Evolutionary conservation across 2,329 filamentous ascomycete species (phyloP), one percentile per base, ranked within the genome.

Genomic region (Arthrobotrys entomopaga): DNA sequence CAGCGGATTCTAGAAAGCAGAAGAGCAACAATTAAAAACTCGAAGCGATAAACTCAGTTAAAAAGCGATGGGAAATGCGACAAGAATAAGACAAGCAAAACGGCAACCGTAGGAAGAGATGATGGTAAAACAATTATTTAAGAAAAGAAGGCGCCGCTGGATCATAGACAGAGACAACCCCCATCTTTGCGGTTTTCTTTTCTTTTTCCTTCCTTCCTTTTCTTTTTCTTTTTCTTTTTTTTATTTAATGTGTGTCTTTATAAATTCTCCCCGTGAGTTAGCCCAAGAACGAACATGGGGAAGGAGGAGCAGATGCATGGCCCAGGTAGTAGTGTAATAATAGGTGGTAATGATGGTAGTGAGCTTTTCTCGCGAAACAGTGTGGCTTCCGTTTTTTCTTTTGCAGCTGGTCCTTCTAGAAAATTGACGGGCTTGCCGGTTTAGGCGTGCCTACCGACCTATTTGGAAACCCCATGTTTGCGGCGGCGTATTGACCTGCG

Each of bases 401-500:
- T 59, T 61, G 20, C 56, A 49, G 24, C 61, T 56, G 48, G 26
- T 63, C 34, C 60, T 66, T 73, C 56, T 63, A 61, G 56, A 63
- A 73, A 73, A 73, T 65, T 71, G 59, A 49, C 69, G 69, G 69
- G 69, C 69, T 73, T 73, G 60, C 69, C 69, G 69, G 61, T 73
- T 73, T 48, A 56, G 65, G 69, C 52, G 61, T 60, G 54, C 69
- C 43, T 34, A 54, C 54, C 46, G 53, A 60, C 69, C 50, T 65
- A 73, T 64, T 65, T 65, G 67, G 67, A 72, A 72, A 72, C 67
- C 67, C 66, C 66, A 71, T 71, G 60, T 65, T 29, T 16, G 13
- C 15, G 1, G 13, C 15, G 1, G 16, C 29, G 34, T 64, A 54
- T 53, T 38, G 60, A 65, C 60, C 54, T 65, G 61, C 61, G n/a